phyloP scores from a whole-genome alignment of 371 early-diverging fungal genomes.

The Chytridium lagenaria region DNA sequence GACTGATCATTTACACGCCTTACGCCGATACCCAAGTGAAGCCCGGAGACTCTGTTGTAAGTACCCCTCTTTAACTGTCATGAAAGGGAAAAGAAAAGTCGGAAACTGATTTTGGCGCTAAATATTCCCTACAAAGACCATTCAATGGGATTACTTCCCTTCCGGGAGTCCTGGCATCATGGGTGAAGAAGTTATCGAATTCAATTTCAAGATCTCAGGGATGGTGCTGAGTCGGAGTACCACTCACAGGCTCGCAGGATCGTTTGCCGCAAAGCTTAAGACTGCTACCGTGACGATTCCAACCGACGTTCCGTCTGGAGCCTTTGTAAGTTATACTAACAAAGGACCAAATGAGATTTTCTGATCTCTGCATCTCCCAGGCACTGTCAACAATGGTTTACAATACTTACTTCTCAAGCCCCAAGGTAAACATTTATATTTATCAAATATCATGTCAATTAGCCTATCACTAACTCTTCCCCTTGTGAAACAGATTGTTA shows the following conservation, averaged over 20 bases:
- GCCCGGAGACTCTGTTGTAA: background rate
- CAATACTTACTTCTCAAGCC: slow-evolving; percentile 7
- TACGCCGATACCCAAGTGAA: background rate
- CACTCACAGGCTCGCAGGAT: background rate
- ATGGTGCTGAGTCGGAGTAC: background rate
- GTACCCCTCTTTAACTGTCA: background rate
- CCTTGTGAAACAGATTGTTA: too few relatives aligned
- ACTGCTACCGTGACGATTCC: background rate
- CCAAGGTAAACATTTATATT: background rate
- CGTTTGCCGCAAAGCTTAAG: background rate
- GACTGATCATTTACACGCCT: background rate
- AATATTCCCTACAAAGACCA: too few relatives aligned
- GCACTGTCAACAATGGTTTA: background rate
- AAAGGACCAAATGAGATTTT: too few relatives aligned
- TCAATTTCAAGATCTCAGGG: background rate
- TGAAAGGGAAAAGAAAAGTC: background rate
- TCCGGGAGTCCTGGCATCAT: background rate
- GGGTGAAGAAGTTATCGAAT: background rate
- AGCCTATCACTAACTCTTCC: too few relatives aligned
- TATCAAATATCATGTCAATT: background rate
- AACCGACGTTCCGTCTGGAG: background rate
- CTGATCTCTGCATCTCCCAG: too few relatives aligned
- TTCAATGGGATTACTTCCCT: background rate
- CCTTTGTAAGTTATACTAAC: background rate
- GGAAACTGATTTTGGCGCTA: background rate